Evolutionary conservation across 2,329 filamentous ascomycete genomes (phyloP), one percentile per base, ranked within the genome.

Genomic region (Bipolaris sorokiniana): DNA sequence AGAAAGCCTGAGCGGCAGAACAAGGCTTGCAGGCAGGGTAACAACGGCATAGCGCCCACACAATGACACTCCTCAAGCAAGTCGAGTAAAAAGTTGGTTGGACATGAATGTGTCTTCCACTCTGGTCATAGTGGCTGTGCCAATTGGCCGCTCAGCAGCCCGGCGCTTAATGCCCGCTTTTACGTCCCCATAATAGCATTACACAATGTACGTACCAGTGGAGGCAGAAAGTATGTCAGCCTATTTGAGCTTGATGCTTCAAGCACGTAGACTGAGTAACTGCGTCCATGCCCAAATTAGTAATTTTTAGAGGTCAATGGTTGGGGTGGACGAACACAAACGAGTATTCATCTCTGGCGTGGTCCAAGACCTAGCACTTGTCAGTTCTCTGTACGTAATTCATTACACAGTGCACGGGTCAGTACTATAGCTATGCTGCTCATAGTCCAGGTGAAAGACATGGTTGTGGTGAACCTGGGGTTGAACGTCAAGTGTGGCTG

Each of bases 261-360:
- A 33, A 84, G 76, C n/a, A 84, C 82, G 62, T 82, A 84, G 20
- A 83, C 80, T 10, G 81, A 81, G 65, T 83, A 83, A 59, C 80
- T 83, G 54, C 42, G 48, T 41, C 7, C 59, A 61, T 60, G 47
- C 56, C 88, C 83, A 53, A 87, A 81, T 63, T 87, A 87, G 72
- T 87, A 87, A 86, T 82, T 64, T 82, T 85, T 42, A 40, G 48
- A 42, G 44, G 65, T 61, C 28, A 20, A 16, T 45, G 18, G 4
- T 46, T 34, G 16, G 40, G 48, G n/a, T n/a, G 20, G 33, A 73
- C 78, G 70, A 88, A 93, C 67, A 92, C 87, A 70, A 90, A 92
- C 33, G 93, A 82, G 69, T 93, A 93, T 74, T 94, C 90, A 69
- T 92, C 90, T 66, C 84, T 80, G 37, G 85, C 84, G 77, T 86